Conservation (phyloP, 495 filamentous ascomycete genomes). For the Neurospora sp. region DNA sequence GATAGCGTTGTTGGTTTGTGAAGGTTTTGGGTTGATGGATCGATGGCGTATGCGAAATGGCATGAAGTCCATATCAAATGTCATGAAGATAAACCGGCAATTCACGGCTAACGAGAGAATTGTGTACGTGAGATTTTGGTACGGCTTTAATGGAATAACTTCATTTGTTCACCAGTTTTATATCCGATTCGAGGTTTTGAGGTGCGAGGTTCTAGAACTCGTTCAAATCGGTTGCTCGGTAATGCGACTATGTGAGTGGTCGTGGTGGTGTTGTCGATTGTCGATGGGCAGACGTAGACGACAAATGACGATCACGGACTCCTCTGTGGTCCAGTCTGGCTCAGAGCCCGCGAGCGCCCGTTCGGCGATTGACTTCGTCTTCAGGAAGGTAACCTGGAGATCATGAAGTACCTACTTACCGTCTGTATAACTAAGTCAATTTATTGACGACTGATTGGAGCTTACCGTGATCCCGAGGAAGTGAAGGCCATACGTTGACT, state of each 20-base stretch:
- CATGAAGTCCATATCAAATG: background rate
- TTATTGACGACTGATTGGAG: background rate
- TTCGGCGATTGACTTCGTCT: background rate
- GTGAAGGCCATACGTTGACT: too few species aligned
- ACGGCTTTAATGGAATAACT: background rate
- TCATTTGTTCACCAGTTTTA: background rate
- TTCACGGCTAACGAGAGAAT: background rate
- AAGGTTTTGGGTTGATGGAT: background rate
- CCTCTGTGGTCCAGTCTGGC: background rate
- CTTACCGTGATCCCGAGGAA: too few species aligned
- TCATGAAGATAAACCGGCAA: background rate
- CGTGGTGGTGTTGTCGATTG: background rate
- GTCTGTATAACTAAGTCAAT: background rate
- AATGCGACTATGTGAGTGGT: background rate
- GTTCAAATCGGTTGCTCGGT: background rate
- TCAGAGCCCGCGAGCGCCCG: background rate
- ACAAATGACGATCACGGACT: background rate
- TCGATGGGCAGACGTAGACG: background rate
- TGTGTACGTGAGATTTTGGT: background rate
- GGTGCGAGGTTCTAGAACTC: background rate
- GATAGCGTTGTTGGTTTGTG: background rate
- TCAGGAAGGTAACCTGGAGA: background rate
- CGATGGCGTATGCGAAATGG: background rate
- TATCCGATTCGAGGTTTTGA: background rate
- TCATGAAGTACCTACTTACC: background rate